Evolutionary conservation across 495 filamentous ascomycete species (phyloP).

Genomic region (Podospora tetraspora): DNA sequence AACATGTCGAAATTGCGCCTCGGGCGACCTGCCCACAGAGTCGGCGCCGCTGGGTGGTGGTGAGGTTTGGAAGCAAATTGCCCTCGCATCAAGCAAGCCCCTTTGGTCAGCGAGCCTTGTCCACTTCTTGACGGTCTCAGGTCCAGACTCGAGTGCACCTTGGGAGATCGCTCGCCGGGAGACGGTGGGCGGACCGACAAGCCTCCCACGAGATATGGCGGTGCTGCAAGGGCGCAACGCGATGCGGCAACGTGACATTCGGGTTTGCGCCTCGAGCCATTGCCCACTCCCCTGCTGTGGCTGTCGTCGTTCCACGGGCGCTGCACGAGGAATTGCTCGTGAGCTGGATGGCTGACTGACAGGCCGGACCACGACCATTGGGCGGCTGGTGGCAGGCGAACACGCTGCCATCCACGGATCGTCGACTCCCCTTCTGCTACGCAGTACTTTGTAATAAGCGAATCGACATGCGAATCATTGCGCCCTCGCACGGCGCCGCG

Average conservation of each 20-base stretch:
- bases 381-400: background rate
- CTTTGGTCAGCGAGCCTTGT: background rate
- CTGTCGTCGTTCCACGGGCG: background rate
- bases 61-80: slow-evolving; percentile 7
- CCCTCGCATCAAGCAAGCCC: background rate
- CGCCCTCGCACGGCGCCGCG: slow-evolving; percentile 6
- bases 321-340: background rate
- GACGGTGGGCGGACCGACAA: slow-evolving; percentile 1
- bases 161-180: background rate
- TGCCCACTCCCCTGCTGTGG: no score
- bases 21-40: slow-evolving; percentile 1
- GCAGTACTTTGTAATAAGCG: slow-evolving; percentile 7
- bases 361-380: background rate
- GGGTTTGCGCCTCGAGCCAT: background rate
- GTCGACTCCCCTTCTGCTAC: background rate
- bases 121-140: background rate
- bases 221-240: background rate
- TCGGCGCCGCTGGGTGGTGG: slow-evolving; percentile 7
- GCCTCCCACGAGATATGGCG: background rate
- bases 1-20: slow-evolving; percentile 20
- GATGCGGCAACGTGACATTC: slow-evolving; percentile 2
- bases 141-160: background rate
- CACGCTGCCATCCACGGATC: background rate
- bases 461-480: slow-evolving; percentile 22
- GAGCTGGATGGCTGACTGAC: background rate